Evolutionary conservation across 2,329 filamentous ascomycete genomes (phyloP).

Genomic region (Chalaropsis ovoidea): DNA sequence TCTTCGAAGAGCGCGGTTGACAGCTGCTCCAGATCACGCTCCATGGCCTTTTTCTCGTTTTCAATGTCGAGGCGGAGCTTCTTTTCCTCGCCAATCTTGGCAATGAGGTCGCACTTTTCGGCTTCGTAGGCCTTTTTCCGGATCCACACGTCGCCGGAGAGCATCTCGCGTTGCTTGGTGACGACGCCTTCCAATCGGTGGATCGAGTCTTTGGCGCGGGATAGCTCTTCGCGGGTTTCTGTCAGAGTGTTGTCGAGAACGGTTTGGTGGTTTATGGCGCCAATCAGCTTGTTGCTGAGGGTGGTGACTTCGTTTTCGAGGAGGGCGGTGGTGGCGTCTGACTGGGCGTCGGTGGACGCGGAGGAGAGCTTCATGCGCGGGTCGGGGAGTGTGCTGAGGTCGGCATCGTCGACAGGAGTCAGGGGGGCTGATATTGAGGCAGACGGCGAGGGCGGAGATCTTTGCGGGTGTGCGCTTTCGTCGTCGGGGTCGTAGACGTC

Average conservation of each 20-base stretch:
- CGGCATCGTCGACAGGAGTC: slow-evolving; percentile 44
- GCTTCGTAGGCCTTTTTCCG: slow-evolving; percentile 62
- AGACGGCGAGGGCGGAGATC: slow-evolving; percentile 15
- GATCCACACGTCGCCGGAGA: slow-evolving; percentile 66
- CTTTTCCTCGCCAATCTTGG: slow-evolving; percentile 54
- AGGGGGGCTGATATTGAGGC: not conserved
- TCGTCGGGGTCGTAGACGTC: slow-evolving; percentile 25
- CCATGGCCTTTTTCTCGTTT: slow-evolving; percentile 77
- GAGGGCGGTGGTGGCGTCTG: slow-evolving; percentile 30
- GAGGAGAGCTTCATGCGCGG: slow-evolving; percentile 44
- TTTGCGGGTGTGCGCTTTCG: slow-evolving; percentile 19
- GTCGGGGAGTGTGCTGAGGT: slow-evolving; percentile 60
- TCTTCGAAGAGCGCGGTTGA: slow-evolving; percentile 95
- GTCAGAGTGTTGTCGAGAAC: slow-evolving; percentile 80
- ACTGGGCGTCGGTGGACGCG: not conserved
- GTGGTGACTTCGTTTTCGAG: slow-evolving; percentile 68
- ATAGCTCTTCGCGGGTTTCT: slow-evolving; percentile 71
- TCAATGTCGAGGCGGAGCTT: slow-evolving; percentile 55
- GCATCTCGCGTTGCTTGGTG: slow-evolving; percentile 59
- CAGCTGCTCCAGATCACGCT: slow-evolving; percentile 80
- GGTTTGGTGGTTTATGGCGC: slow-evolving; percentile 94
- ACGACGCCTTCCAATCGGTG: slow-evolving; percentile 55
- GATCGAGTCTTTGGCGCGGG: slow-evolving; percentile 58
- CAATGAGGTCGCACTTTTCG: slow-evolving; percentile 53
- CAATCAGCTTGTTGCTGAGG: slow-evolving; percentile 89